Conservation (phyloP, 2,329 filamentous ascomycete species). For the Akanthomyces lecanii region DNA sequence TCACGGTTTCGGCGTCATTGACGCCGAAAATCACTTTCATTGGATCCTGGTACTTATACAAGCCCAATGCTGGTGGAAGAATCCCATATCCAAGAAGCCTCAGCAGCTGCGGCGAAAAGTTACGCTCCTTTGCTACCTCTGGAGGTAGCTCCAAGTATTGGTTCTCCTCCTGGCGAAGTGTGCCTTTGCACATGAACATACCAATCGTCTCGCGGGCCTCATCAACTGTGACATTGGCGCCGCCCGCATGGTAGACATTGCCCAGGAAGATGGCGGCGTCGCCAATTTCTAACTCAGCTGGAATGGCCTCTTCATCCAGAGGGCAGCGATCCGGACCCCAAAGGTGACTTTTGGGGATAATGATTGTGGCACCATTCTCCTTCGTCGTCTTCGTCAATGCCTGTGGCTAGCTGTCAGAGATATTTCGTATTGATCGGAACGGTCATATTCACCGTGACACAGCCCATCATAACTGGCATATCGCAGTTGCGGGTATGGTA, state of each 20-base stretch:
- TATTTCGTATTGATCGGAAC: not conserved
- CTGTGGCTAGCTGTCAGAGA: constrained; percentile 10
- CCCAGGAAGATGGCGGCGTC: constrained; percentile 38
- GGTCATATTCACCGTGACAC: constrained; percentile 25
- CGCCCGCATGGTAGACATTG: constrained; percentile 38
- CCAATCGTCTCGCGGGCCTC: constrained; percentile 30
- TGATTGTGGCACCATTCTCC: constrained; percentile 39
- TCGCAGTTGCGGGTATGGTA: constrained; percentile 30
- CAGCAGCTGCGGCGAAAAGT: constrained; percentile 30
- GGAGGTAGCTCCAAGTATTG: constrained; percentile 30
- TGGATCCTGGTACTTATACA: constrained; percentile 35
- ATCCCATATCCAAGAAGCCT: constrained; percentile 32
- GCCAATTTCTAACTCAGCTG: constrained; percentile 37
- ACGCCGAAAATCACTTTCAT: constrained; percentile 35
- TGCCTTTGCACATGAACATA: constrained; percentile 33
- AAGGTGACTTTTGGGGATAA: constrained; percentile 37
- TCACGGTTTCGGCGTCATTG: constrained; percentile 33
- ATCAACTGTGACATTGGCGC: constrained; percentile 32
- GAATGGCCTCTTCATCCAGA: constrained; percentile 33
- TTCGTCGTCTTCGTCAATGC: constrained; percentile 37
- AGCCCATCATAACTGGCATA: constrained; percentile 36
- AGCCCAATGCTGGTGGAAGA: constrained; percentile 30
- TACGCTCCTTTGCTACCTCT: constrained; percentile 26
- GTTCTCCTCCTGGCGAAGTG: constrained; percentile 32
- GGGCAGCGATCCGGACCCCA: constrained; percentile 37